Base-by-base conservation (phyloP, 371 early-diverging fungal genomes). In the Mucor ambiguus region DNA sequence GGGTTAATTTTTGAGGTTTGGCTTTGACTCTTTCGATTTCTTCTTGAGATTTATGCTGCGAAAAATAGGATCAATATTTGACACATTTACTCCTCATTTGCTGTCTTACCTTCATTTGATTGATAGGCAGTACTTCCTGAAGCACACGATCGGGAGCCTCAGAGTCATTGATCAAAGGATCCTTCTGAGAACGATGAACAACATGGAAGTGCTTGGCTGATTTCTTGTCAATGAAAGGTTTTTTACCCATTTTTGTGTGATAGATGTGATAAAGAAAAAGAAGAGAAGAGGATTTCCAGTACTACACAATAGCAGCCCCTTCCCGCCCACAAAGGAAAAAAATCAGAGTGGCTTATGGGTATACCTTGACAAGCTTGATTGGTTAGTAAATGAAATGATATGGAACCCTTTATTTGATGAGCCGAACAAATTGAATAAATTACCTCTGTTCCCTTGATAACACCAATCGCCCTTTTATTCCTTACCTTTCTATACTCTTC, bases 151-250 rank as follows among this genome's bases (percentile, higher is more conserved):
- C 85, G 2, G 93, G 86, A 8, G 93, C 88, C 16, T 89, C 90
- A 24, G 89, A 84, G 72, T 95, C 95, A 32, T 92, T 90, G 58
- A 94, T 88, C 58, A 90, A 84, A 33, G 97, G 96, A 84, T 98
- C 98, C 67, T 93, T 85, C 78, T 96, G 96, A n/a, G 97, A 96
- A 73, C 98, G 87, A 78, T 96, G 95, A 18, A 97, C 94, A 35
- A 98, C 85, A 74, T 93, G 91, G 82, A 86, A 98, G 71, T 92
- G 91, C 59, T 90, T 89, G 52, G 97, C 90, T 37, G 78, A 78
- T 71, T 90, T 90, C 68, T 89, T 87, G 87, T 97, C 94, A 71
- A 97, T 95, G 75, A 98, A 98, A 35, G 82, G 80, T 61, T 93
- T 93, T 76, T 86, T 89, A 64, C 82, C 88, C 93, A 92, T 93